Evolutionary conservation across 176 grass and related monocot species (phyloP).

Genomic region (Cenchrus fungigraminus): DNA sequence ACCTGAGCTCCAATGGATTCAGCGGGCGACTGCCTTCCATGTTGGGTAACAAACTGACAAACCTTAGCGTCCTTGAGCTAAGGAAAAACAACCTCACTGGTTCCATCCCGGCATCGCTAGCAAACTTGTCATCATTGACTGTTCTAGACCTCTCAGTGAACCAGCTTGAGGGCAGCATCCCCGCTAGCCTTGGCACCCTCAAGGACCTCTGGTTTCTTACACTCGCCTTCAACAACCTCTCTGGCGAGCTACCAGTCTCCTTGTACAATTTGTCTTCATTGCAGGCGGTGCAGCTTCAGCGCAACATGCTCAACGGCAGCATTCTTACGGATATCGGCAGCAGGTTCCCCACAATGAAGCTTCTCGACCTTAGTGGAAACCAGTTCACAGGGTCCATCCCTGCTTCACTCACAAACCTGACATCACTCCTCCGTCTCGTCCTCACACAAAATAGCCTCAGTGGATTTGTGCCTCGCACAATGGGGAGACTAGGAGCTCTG

Average conservation of each 20-base stretch:
- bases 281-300: neutral
- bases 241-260: neutral
- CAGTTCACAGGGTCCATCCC: neutral
- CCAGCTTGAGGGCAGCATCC: constrained; percentile 11
- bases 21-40: too few relatives aligned
- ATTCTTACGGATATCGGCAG: neutral
- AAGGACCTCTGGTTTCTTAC: neutral
- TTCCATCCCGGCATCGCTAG: constrained; percentile 10
- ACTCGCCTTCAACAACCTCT: neutral
- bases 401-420: neutral
- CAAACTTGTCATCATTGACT: neutral
- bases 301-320: neutral
- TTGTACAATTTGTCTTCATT: neutral
- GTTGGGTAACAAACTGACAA: too few relatives aligned
- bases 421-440: neutral
- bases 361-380: rapidly evolving
- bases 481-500: neutral
- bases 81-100: constrained; percentile 15
- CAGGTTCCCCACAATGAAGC: neutral
- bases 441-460: neutral
- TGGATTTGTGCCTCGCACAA: neutral
- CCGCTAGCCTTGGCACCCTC: neutral
- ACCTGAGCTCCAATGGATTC: too few relatives aligned
- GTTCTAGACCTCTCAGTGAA: neutral
- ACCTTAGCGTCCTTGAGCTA: too few relatives aligned